These are phyloP conservation scores for Cryptococcus deneoformans DNA, from an alignment of 1,284 basidiomycete species.

Conservation along the genomic window DNA sequence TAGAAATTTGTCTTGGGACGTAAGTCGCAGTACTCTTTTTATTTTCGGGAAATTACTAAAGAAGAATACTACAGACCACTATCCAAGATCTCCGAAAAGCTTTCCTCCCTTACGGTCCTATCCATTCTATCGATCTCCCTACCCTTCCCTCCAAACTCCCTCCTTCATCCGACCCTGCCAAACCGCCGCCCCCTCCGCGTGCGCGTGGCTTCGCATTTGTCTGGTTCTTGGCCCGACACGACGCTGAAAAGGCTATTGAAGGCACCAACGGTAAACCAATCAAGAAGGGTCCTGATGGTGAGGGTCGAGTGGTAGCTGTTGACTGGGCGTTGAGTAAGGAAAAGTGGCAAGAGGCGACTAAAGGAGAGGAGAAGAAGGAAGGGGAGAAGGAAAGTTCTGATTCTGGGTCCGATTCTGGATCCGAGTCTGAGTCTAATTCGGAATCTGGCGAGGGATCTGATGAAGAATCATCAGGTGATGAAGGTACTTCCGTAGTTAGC, in stretches of 20 bases:
- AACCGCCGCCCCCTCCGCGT: constrained; percentile 50
- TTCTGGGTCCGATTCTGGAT: constrained; percentile 19
- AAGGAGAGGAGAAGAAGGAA: constrained; percentile 52
- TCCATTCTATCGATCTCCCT: constrained; percentile 83
- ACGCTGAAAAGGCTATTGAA: constrained; percentile 81
- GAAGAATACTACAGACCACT: constrained; percentile 57
- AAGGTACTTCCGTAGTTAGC: constrained; percentile 37
- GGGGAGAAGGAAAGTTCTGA: constrained; percentile 42
- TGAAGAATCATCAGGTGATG: constrained; percentile 45
- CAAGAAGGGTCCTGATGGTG: constrained; percentile 44
- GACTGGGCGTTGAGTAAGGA: constrained; percentile 97
- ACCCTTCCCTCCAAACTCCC: constrained; percentile 51
- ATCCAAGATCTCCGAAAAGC: constrained; percentile 82
- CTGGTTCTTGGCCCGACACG: constrained; percentile 84
- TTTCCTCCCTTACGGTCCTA: constrained; percentile 85
- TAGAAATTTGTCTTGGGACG: constrained; percentile 78
- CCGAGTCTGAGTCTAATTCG: constrained; percentile 16
- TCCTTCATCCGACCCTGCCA: constrained; percentile 34
- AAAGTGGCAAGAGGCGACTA: constrained; percentile 6
- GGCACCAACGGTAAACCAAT: constrained; percentile 77
- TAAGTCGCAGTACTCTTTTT: constrained; percentile 21
- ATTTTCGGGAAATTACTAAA: neutral
- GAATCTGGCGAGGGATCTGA: constrained; percentile 16
- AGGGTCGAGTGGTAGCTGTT: constrained; percentile 77
- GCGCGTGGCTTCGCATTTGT: constrained; percentile 92